These are phyloP conservation scores for Pichia sp. DNA, from an alignment of 1,139 yeast genomes.

Conservation along the genomic window DNA sequence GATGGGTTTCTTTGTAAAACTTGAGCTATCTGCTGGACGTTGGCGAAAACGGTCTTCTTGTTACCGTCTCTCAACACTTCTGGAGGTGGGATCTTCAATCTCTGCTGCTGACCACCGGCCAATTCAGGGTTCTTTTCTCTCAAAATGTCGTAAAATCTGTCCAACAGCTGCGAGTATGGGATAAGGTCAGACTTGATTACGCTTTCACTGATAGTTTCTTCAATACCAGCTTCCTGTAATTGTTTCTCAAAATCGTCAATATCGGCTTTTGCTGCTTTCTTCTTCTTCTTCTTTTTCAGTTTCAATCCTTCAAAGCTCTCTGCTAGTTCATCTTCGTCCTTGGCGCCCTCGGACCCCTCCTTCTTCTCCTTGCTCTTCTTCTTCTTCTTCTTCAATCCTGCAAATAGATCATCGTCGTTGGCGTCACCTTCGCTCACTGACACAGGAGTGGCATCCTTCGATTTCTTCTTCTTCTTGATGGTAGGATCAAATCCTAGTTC, in stretches of 20 bases:
- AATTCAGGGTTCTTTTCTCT: conserved; percentile 95
- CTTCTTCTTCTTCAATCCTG: conserved; percentile 54
- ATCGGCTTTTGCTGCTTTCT: conserved; percentile 67
- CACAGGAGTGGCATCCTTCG: conserved; percentile 40
- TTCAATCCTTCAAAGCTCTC: conserved; percentile 71
- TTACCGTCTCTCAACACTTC: conserved; percentile 95
- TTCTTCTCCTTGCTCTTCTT: conserved; percentile 37
- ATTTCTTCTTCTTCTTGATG: conserved; percentile 85
- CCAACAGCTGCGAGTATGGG: conserved; percentile 72
- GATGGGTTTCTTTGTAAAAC: conserved; percentile 96
- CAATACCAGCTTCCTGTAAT: conserved; percentile 86
- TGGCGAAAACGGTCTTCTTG: conserved; percentile 93
- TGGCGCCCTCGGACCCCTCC: conserved; percentile 29
- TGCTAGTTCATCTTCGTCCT: conserved; percentile 52
- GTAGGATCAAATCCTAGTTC: conserved; percentile 77
- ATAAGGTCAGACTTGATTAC: conserved; percentile 48
- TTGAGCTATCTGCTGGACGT: conserved; percentile 90
- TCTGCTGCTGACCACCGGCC: conserved; percentile 94
- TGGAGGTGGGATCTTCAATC: conserved; percentile 97
- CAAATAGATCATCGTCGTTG: conserved; percentile 47
- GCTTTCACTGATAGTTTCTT: conserved; percentile 34
- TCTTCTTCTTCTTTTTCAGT: conserved; percentile 63
- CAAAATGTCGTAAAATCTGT: conserved; percentile 79
- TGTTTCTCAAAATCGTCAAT: conserved; percentile 84
- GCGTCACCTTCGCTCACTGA: conserved; percentile 24